Conservation (phyloP, 2,329 filamentous ascomycete species). For the Tolypocladium amazonense region DNA sequence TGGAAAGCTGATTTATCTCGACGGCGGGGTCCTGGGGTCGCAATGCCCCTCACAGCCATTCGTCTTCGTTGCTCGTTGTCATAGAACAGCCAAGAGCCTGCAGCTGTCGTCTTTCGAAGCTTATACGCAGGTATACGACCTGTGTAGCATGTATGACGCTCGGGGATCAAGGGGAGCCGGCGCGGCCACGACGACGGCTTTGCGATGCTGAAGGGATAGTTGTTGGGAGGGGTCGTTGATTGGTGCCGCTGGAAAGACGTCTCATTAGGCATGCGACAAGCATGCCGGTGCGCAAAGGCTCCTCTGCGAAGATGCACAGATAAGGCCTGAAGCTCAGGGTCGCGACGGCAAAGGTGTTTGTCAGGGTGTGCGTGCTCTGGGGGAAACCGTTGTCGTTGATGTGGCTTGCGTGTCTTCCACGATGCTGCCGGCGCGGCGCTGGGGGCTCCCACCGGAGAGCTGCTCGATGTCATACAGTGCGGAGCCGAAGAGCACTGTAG, state of each 20-base stretch:
- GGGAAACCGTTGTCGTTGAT: not conserved
- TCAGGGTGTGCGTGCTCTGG: not conserved
- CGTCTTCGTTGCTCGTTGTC: not conserved
- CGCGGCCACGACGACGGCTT: not conserved
- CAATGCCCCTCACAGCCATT: constrained; percentile 5
- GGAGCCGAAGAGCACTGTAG: not conserved
- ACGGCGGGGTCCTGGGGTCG: constrained; percentile 3
- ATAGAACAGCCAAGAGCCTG: not conserved
- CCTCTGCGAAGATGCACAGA: not conserved
- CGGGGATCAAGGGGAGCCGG: not conserved
- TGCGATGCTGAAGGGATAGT: not conserved
- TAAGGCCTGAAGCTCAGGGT: not conserved
- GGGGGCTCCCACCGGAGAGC: not conserved
- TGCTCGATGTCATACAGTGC: not conserved
- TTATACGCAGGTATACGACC: not conserved
- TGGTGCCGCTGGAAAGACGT: not conserved
- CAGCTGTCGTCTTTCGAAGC: not conserved
- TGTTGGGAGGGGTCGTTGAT: not conserved
- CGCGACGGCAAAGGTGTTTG: not conserved
- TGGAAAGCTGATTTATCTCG: constrained; percentile 13
- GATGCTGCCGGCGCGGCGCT: not conserved
- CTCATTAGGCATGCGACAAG: not conserved
- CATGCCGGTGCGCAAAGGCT: not conserved
- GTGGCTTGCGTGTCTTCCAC: constrained; percentile 1
- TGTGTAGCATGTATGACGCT: not conserved